Base-by-base conservation (phyloP, 495 filamentous ascomycete genomes). In the Cryomyces antarcticus region DNA sequence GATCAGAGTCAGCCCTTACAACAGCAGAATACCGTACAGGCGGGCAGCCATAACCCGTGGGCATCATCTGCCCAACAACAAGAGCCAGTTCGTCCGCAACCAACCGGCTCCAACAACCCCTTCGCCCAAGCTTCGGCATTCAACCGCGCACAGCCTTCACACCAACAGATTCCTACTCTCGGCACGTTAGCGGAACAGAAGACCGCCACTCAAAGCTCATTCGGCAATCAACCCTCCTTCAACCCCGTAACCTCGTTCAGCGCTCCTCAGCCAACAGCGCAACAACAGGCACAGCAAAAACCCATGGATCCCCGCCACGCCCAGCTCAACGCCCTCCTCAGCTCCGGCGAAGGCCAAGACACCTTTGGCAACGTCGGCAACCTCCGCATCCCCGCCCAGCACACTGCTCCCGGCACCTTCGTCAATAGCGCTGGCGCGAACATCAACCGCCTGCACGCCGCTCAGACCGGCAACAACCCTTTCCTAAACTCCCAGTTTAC, bases 291-390 rank as follows among this genome's bases (percentile, higher is more conserved):
- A 43, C 44, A 46, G 66, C 66, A 44, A 71, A 66, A 48, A 68
- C 64, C 71, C 29, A 61, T 63, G 41, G 78, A 81, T 53, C 79
- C 88, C 37, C 81, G 93, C 51, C 77, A 86, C 52, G 73, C 78
- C n/a, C 75, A 70, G 52, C 75, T 99, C 43, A 95, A 96, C 51
- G 74, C 80, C n/a, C 78, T 99, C 9, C 72, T 99, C 37, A 71
- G 81, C 6, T 68, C 67, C 24, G 86, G 89, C 44, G 92, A 95
- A 37, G 89, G 89, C 24, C 78, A 85, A 63, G 89, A 99, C 57
- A 96, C 92, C 1, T 99, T 94, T 57, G 89, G 89, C 41, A 99
- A 99, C 54, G 80, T 80, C 34, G 89, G 89, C 43, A 78, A 96
- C 42, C 68, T 94, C 30, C 85, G 89, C 59, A 93, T 99, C 50